Base-by-base conservation (phyloP, 2,329 filamentous ascomycete genomes). In the Sclerotinia nivalis region DNA sequence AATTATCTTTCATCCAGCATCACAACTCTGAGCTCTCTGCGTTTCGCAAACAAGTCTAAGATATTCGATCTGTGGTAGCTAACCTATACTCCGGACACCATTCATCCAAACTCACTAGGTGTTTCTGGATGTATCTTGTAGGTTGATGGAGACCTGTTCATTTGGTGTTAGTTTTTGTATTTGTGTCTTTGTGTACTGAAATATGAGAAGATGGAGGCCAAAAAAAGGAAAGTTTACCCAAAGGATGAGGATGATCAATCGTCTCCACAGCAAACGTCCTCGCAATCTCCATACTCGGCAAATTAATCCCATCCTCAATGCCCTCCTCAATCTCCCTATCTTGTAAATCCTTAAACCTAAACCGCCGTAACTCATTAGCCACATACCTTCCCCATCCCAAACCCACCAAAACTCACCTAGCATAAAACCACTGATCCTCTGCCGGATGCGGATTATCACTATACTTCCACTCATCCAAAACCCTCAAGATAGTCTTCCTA, bases 341-440 rank as follows among this genome's bases (percentile, higher is more conserved):
- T 64, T 76, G 71, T 25, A 78, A 40, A 15, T 73, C 66, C 25
- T 45, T 70, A 65, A 78, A 71, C 61, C 76, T 78, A 28, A 40
- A 9, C 34, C 15, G 22, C 20, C 10, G 54, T n/a, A 66, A 34
- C 7, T 18, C 1, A 47, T 66, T 15, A 69, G 56, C 45, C 25
- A 31, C 31, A 28, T 55, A 15, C 1, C 13, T 25, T 28, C 6
- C 5, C 43, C 4, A n/a, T 7, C 70, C 12, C 13, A n/a, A 34
- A 13, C 8, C 12, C 18, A 31, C 7, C 12, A 67, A 58, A 25
- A 58, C 71, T 49, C 66, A 77, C 76, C 73, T 71, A 43, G 76
- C 75, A 52, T 73, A 76, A 70, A 70, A 78, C 76, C 76, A 78
- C 66, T 77, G 76, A 70, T 78, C 77, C 69, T 78, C 76, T 59